phyloP scores from a whole-genome alignment of 805 yeast species.

The Candida koratica region DNA sequence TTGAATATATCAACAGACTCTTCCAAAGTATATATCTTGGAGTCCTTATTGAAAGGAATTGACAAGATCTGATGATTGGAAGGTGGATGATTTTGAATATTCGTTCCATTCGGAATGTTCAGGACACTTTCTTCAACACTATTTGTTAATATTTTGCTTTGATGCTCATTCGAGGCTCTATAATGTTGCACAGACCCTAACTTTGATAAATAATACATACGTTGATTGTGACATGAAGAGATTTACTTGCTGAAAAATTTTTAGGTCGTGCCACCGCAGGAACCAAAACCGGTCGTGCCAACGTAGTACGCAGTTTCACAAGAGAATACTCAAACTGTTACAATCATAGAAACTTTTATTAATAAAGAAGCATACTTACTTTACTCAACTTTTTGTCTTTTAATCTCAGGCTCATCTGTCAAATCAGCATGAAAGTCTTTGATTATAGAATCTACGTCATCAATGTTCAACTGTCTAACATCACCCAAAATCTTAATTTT shows the following conservation, averaged over 20 bases:
- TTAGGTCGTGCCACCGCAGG: conserved; percentile 8
- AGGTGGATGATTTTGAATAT: not conserved
- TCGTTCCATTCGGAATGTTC: conserved; percentile 2
- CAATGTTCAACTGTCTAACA: conserved; percentile 88
- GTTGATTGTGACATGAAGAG: conserved; percentile 8
- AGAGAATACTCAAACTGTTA: no score
- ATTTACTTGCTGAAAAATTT: conserved; percentile 8
- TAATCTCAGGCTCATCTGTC: conserved; percentile 35
- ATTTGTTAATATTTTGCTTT: conserved; percentile 4
- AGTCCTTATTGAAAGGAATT: conserved; percentile 37
- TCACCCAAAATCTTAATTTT: conserved; percentile 95
- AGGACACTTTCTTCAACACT: conserved; percentile 5
- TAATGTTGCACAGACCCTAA: no score
- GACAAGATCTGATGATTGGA: conserved; percentile 7
- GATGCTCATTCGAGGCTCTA: no score
- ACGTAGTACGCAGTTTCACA: no score
- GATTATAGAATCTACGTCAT: conserved; percentile 95
- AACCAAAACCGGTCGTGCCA: no score
- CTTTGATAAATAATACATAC: conserved; percentile 5
- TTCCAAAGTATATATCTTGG: conserved; percentile 45
- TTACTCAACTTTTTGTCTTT: conserved; percentile 18
- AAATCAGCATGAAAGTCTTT: conserved; percentile 68
- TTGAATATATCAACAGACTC: conserved; percentile 54
- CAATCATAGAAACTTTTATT: no score
- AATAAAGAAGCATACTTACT: no score